Conservation (phyloP, 1,139 yeast species). For the Diutina scorzettiae region DNA sequence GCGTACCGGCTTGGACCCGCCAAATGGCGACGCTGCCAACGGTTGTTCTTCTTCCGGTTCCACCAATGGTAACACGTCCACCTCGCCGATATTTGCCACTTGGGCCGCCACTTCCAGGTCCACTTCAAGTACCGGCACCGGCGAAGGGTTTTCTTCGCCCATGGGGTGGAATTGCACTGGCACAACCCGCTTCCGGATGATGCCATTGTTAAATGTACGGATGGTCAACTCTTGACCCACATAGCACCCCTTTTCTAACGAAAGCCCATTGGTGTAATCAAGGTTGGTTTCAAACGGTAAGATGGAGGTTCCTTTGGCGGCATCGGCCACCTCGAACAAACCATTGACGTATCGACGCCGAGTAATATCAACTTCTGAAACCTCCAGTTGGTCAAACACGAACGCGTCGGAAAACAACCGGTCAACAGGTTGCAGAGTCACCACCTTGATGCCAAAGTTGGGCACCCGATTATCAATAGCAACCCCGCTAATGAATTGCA, state of each 20-base stretch:
- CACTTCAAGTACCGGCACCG: neutral
- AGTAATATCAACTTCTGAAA: conserved; percentile 21
- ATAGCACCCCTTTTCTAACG: conserved; percentile 87
- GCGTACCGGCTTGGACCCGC: neutral
- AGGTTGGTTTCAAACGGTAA: conserved; percentile 79
- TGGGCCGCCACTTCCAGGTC: neutral
- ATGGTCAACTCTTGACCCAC: conserved; percentile 93
- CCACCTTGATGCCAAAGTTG: conserved; percentile 58
- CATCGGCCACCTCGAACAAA: conserved; percentile 50
- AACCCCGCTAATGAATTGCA: conserved; percentile 20
- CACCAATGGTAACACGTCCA: neutral
- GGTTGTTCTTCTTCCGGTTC: neutral
- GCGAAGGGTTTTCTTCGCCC: neutral
- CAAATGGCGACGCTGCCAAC: conserved; percentile 2
- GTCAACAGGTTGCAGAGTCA: conserved; percentile 24
- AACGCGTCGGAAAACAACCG: conserved; percentile 1
- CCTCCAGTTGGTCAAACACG: conserved; percentile 13
- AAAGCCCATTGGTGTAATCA: conserved; percentile 74
- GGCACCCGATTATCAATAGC: conserved; percentile 58
- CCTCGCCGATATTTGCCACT: neutral
- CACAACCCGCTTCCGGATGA: conserved; percentile 66
- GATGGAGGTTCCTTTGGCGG: conserved; percentile 22
- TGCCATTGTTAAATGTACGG: conserved; percentile 75
- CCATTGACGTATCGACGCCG: conserved; percentile 48
- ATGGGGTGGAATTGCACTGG: conserved; percentile 45